Evolutionary conservation across 257 asterid genomes (phyloP), one percentile per base, ranked within the genome.

Genomic region (Przewalskia tangutica): DNA sequence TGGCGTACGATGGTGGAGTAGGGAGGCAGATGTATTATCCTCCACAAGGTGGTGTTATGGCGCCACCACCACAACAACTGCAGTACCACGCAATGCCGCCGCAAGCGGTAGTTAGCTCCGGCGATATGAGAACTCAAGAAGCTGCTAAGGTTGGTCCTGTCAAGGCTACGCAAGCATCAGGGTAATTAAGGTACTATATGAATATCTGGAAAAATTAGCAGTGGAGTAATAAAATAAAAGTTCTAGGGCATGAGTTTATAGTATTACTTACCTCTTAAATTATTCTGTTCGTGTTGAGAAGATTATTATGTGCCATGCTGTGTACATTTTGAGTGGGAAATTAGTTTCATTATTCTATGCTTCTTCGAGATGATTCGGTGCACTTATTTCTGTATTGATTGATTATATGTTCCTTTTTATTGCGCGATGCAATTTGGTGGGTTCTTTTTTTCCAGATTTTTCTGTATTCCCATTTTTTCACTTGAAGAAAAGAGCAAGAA

Each of bases 11-110:
- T 18, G 84, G 86, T 2, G 94, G 93, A 1, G 76, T 86, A 78
- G 94, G 94, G 55, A 90, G 98, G 70, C 97, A 88, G 84, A 89
- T 93, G 86, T 88, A 89, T 82, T 95, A 92, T 86, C 84, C 88
- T 6, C 84, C 93, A 36, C 92, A 80, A 77, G 96, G 96, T 11
- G 90, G 90, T 4, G 92, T 87, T 3, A 84, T 91, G 85, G 88
- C 86, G 60, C 87, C 67, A 59, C 87, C 92, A 18, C 86, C 91
- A 82, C 90, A 81, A 59, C 91, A 83, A 40, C 82, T 85, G 38
- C 91, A 89, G 73, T 88, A 86, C 80, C 92, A 83, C 23, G 88
- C 79, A 50, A 77, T 77, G 89, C 88, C 87, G 11, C 84, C 88
- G 9, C 87, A 88, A 56, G 79, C 79, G 11, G 81, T 63, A 5